Evolutionary conservation across 148 eudicot genomes (phyloP), one percentile per base, ranked within the genome.

Genomic region (Chenopodium suecicum): DNA sequence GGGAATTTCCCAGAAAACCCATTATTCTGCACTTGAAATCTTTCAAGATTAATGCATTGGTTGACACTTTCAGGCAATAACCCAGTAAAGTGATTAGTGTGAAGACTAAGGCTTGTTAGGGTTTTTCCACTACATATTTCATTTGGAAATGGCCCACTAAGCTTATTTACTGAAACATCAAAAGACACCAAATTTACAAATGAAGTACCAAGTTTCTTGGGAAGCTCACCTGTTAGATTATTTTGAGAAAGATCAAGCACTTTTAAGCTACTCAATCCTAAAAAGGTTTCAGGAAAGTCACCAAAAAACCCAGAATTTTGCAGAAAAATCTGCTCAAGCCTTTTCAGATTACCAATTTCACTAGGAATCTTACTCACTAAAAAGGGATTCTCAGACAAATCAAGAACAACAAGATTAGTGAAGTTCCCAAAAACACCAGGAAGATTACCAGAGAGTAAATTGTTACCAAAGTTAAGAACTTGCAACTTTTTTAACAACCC

Each of bases 101-200:
- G 94, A 76, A 94, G 86, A 83, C 88, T 86, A 65, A 92, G 88
- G 84, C 82, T 86, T 63, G 56, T 62, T 1, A 94, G 82, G 69
- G 78, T 62, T 79, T 86, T 89, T 60, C 82, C 88, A 56, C 62
- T 82, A 80, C 97, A 94, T 27, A 92, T 78, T 31, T 84, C 88
- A 81, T 76, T 80, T 63, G 98, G 97, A 67, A 91, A 92, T 54
- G 78, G 22, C 86, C 98, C 98, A 81, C 85, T 83, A 81, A 94
- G 89, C 84, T 86, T 92, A 85, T 94, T 94, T 41, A 78, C 82
- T 31, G 98, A 94, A 85, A 94, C 89, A 91, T 94, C 98, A 88
- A 94, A 87, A 85, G 91, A 82, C 9, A 84, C 90, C 88, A 92
- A 90, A 22, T 86, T 92, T 69, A 73, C 76, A 72, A 91, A 87